A percentile compares a stretch with the other conserved stretches of the same genome.
Evolutionary conservation across 371 early-diverging fungal genomes (phyloP).

Genomic region (Mortierella sp.): DNA sequence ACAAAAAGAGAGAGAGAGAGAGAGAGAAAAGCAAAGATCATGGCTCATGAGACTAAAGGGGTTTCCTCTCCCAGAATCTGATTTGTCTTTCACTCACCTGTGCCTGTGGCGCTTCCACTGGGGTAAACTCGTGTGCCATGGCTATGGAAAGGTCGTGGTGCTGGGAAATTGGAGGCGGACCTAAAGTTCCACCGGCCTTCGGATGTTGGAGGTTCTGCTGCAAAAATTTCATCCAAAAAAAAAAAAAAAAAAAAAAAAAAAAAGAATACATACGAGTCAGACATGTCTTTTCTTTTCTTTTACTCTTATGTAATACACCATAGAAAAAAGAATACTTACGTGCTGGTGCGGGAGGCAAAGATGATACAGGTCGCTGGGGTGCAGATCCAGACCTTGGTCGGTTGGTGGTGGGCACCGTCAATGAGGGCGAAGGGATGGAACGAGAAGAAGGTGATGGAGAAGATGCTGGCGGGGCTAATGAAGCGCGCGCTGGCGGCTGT

Average conservation of each 20-base stretch:
- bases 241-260: not conserved
- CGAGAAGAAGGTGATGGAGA: conserved; percentile 24
- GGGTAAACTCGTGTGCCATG: conserved; percentile 27
- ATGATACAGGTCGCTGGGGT: conserved; percentile 22
- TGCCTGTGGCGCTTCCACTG: conserved; percentile 40
- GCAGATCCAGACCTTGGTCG: conserved; percentile 45
- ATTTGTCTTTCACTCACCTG: too few relatives aligned
- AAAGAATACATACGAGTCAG: not conserved
- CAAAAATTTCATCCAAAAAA: not conserved
- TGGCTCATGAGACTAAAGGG: too few relatives aligned
- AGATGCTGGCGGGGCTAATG: conserved; percentile 31
- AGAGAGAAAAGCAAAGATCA: not conserved
- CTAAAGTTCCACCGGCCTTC: conserved; percentile 52
- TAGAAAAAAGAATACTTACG: conserved; percentile 5
- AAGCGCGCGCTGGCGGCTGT: conserved; percentile 35
- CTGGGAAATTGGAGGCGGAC: conserved; percentile 30
- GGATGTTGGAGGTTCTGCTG: conserved; percentile 41
- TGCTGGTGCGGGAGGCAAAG: conserved; percentile 2
- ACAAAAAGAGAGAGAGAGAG: not conserved
- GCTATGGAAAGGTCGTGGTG: conserved; percentile 26
- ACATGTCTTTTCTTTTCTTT: not conserved
- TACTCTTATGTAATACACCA: conserved; percentile 7
- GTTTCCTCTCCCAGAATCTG: too few relatives aligned
- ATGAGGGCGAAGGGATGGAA: conserved; percentile 3
- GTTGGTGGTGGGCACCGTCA: conserved; percentile 16